phyloP scores from a whole-genome alignment of 2,329 filamentous ascomycete genomes.

The Trichoderma endophyticum region DNA sequence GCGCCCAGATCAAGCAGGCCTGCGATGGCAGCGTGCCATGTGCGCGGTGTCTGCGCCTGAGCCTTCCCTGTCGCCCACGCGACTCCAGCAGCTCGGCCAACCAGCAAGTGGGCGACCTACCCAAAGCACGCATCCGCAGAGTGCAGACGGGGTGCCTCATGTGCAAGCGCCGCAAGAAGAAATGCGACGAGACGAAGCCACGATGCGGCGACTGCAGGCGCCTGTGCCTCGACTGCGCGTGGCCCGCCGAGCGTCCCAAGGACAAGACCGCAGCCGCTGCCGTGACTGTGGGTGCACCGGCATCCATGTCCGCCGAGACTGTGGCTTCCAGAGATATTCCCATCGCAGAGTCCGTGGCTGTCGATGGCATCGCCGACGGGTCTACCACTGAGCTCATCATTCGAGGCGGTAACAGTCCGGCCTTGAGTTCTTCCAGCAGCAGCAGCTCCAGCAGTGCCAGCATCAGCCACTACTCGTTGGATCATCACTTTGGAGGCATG shows the following conservation, averaged over 20 bases:
- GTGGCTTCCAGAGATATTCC: not conserved
- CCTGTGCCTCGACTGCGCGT: conserved; percentile 34
- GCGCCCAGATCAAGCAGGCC: conserved; percentile 37
- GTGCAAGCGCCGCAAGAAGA: conserved; percentile 47
- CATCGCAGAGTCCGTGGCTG: not conserved
- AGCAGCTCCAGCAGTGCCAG: not conserved
- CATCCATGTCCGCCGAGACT: not conserved
- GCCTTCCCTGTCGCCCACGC: conserved; percentile 32
- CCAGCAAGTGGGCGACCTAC: conserved; percentile 21
- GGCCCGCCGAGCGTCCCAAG: conserved; percentile 28
- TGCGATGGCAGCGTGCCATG: conserved; percentile 35
- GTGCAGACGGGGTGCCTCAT: conserved; percentile 43
- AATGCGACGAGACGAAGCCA: conserved; percentile 46
- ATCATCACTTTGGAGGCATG: conserved; percentile 10
- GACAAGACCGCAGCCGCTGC: conserved; percentile 14
- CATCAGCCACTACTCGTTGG: conserved; percentile 7
- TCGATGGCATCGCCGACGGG: not conserved
- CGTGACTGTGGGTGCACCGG: not conserved
- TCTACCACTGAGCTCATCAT: conserved; percentile 13
- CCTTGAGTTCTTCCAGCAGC: conserved; percentile 10
- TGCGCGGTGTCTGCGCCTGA: conserved; percentile 33
- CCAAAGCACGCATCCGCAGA: conserved; percentile 34
- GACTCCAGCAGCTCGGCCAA: conserved; percentile 22
- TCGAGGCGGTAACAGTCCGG: conserved; percentile 10
- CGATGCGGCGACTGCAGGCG: conserved; percentile 39